Evolutionary conservation across 2,329 filamentous ascomycete genomes (phyloP), one percentile per base, ranked within the genome.

Genomic region (Uncinocarpus reesii): DNA sequence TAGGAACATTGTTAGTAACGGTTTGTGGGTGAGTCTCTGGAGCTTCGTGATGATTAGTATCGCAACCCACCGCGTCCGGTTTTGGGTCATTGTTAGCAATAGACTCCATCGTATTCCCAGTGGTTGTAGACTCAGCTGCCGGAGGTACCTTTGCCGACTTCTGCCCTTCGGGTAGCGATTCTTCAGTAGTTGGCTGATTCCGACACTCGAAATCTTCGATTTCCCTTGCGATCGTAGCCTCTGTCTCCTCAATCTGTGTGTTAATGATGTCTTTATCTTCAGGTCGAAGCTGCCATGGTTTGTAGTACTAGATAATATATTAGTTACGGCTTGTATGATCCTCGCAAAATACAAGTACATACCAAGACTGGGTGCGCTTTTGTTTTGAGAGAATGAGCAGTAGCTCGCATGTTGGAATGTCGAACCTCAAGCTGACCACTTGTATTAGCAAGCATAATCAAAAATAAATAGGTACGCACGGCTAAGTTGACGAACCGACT

Each of bases 351-450:
- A 7, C 7, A 8, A 10, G 16, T 32, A 73, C 84, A 61, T 73
- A 94, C 88, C 59, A 95, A 71, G 55, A 70, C 76, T 2, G 90
- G 90, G 57, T 81, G 73, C 32, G 81, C 70, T 56, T 71, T 79
- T 3, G 90, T 95, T 55, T 74, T 73, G 42, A 95, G 68, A 59
- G 82, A 90, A 47, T 78, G 76, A 24, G 90, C 87, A 66, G 74
- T 76, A 21, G 81, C 76, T 37, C 85, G 70, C 68, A 88, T 70
- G 59, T 84, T 86, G 44, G 74, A 69, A 65, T 95, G 89, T 48
- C 80, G 79, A 41, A 80, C 77, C 48, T 73, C 75, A 83, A 94
- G 84, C 84, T 90, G 51, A 24, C 32, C 3, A 48, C 35, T 24
- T 8, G 6, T n/a, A 45, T 49, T 42, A 56, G 62, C 47, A 64